Conservation (phyloP, 1,284 basidiomycete species). For the Apiotrichum siamense region DNA sequence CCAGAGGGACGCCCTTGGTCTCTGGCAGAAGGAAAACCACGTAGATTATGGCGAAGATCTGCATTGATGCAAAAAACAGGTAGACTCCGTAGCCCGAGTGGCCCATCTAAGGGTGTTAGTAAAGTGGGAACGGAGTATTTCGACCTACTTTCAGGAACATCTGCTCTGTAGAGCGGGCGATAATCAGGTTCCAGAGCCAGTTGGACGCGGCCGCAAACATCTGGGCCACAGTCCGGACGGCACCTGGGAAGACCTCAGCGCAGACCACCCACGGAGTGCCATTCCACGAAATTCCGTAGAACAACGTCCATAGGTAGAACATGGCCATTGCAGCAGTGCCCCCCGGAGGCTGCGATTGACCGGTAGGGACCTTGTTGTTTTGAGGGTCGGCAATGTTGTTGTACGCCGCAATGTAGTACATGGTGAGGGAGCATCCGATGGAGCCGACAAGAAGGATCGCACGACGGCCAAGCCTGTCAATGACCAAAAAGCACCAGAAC, state of each 20-base stretch:
- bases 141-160: conserved; percentile 22
- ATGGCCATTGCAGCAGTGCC: conserved; percentile 37
- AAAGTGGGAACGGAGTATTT: neutral
- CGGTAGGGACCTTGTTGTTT: conserved; percentile 12
- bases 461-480: conserved; percentile 36
- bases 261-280: conserved; percentile 43
- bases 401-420: conserved; percentile 29
- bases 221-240: conserved; percentile 39
- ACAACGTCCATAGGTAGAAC: conserved; percentile 42
- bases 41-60: conserved; percentile 28
- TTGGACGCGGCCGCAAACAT: conserved; percentile 40
- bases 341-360: conserved; percentile 5
- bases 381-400: conserved; percentile 27
- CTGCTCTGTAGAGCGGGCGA: conserved; percentile 31
- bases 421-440: conserved; percentile 20
- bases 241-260: conserved; percentile 42
- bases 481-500: conserved; percentile 30
- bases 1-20: conserved; percentile 14
- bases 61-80: conserved; percentile 43
- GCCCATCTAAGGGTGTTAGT: neutral
- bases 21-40: conserved; percentile 20
- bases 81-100: conserved; percentile 38
- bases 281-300: conserved; percentile 35
- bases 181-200: conserved; percentile 41
- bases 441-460: conserved; percentile 20